Base-by-base conservation (phyloP, 1,284 basidiomycete species). In the Laetiporus sulphureus region DNA sequence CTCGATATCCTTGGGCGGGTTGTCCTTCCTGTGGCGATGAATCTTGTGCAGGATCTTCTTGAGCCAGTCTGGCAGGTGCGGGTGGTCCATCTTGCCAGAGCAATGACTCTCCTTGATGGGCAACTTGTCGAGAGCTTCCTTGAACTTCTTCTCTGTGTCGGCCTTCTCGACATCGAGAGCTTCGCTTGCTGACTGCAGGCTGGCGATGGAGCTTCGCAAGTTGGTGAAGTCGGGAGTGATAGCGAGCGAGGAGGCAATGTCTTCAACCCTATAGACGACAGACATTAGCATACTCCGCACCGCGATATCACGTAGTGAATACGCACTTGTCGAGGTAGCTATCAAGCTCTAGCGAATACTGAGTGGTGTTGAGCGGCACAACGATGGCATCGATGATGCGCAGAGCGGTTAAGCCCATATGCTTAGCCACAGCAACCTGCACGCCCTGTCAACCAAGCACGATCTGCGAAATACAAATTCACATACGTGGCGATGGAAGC, bases 321-420 rank as follows among this genome's bases (percentile, higher is more conserved):
- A 53, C 65, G 25, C 49, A 73, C 74, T 53, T 56, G 48, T 71
- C 58, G 10, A 79, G 62, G 45, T 78, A 76, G 11, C 57, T 58
- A 38, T 69, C 67, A 20, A 77, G 59, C 45, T 75, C 69, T 33
- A 66, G 57, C 4, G 75, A 59, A 45, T 89, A 89, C 51, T 84
- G 77, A 2, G 83, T 85, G 5, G 83, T 80, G 59, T 91, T 88
- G 50, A 91, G 61, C 0, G 86, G 87, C 3, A 79, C 60, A 18
- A 77, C 58, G 38, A 82, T 62, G 10, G 73, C 63, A 43, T 79
- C 74, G 0, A 77, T 70, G 6, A 87, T 57, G 12, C 81, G 73
- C 18, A 91, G 66, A 3, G 74, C 62, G 46, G 76, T 65, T 12
- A 85, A 61, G 20, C 83, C 83, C 4, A 82, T 60, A 49, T 82